Base-by-base conservation (phyloP, 2,329 filamentous ascomycete genomes). In the Lecanosticta acicola region DNA sequence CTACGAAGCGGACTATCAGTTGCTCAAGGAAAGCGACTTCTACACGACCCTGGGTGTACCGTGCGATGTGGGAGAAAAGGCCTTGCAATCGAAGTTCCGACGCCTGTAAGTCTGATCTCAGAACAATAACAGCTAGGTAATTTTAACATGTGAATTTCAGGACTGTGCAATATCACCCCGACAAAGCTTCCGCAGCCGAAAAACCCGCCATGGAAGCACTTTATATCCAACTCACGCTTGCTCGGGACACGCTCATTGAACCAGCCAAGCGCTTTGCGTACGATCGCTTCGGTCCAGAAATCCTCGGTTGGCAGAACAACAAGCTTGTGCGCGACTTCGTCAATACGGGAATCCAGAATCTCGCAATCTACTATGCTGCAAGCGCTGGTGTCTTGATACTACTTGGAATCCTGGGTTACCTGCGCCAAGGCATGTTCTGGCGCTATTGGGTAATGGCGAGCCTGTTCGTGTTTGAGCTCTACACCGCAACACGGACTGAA, bases 1-100 rank as follows among this genome's bases (percentile, higher is more conserved):
- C 59, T 93, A 90, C 71, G 91, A 97, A 70, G 85, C 88, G 60
- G 87, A 94, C 74, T 81, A 86, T 71, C 81, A 87, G 53, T 76
- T 95, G 20, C 84, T 80, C 52, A 72, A 76, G 36, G 72, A 75
- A 1, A 81, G 84, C 14, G 83, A 87, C 66, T 95, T 85, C 71
- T 97, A 96, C 71, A 73, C 79, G 38, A 78, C 84, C 53, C 78
- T 98, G 0, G 81, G 81, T 29, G 78, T 96, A 0, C 73, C 83
- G 10, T 74, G 83, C 32, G 67, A 77, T 46, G 84, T 85, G 9
- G 76, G 79, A 43, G 88, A 94, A 43, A 79, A 79, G 58, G 81
- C 84, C 10, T 79, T 98, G 63, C 93, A 94, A 68, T 84, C 84
- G 17, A 81, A 83, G 43, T 96, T 96, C 71, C 81, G 93, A 50